phyloP scores from a whole-genome alignment of 257 asterid species.

The Solanum chmielewskii region DNA sequence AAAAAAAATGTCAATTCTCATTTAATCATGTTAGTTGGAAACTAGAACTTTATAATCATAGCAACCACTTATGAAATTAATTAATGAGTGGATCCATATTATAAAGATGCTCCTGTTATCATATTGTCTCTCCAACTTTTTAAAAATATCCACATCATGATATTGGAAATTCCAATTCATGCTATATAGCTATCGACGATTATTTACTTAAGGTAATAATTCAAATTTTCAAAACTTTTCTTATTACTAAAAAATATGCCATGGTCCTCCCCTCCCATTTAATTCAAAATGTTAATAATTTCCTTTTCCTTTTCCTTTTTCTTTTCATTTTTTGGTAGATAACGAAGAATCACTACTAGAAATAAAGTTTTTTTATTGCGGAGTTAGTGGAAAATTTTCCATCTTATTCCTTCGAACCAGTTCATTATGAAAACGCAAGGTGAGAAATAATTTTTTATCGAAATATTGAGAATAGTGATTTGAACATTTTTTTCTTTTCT shows the following conservation, averaged over 20 bases:
- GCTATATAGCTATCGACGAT: not conserved
- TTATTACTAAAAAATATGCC: not conserved
- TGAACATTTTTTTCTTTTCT: too few relatives aligned
- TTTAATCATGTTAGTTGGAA: not conserved
- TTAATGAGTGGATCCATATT: not conserved
- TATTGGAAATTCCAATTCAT: not conserved
- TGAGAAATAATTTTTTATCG: not conserved
- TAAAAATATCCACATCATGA: not conserved
- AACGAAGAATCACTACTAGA: not conserved
- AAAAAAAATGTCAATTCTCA: not conserved
- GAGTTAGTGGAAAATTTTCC: not conserved
- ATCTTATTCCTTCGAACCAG: too few relatives aligned
- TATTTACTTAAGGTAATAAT: not conserved
- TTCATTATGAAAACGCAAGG: fast-evolving
- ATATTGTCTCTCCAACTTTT: not conserved
- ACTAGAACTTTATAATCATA: not conserved
- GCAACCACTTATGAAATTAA: not conserved
- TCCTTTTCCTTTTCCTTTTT: not conserved
- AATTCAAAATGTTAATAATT: not conserved
- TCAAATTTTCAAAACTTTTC: not conserved
- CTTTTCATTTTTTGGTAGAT: not conserved
- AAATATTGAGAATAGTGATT: not conserved
- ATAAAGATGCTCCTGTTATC: not conserved
- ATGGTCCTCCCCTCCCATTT: not conserved
- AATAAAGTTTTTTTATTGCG: not conserved